A percentile compares a stretch with the other conserved stretches of the same genome.
These are phyloP conservation scores for Hypoxylon trugodes DNA, from an alignment of 495 filamentous ascomycete species.

Conservation along the genomic window DNA sequence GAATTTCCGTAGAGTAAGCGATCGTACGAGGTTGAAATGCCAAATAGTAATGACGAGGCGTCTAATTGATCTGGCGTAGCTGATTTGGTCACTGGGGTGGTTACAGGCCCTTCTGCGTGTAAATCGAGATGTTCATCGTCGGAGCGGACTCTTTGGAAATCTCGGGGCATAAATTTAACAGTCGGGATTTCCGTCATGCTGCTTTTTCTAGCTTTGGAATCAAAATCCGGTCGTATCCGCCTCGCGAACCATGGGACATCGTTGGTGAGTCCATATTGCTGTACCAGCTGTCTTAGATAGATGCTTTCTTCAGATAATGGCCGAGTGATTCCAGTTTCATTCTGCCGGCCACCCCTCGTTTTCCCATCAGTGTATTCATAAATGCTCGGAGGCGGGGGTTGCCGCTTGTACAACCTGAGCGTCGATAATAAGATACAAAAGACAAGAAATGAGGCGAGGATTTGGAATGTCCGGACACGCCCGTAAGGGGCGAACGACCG, in stretches of 20 bases:
- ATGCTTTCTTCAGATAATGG: conserved; percentile 25
- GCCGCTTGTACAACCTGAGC: conserved; percentile 19
- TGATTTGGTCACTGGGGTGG: conserved; percentile 26
- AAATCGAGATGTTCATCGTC: conserved; percentile 28
- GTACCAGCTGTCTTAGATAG: conserved; percentile 30
- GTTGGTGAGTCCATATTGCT: conserved; percentile 30
- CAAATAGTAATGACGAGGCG: conserved; percentile 65
- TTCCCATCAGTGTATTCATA: conserved; percentile 37
- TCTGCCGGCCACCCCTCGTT: conserved; percentile 24
- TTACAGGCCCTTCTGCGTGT: conserved; percentile 7
- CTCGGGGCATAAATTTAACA: conserved; percentile 21
- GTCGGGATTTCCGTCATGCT: conserved; percentile 25
- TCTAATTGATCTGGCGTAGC: conserved; percentile 42
- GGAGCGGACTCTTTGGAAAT: conserved; percentile 21
- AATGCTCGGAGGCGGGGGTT: conserved; percentile 15
- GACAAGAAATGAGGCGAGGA: conserved; percentile 13
- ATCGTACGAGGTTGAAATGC: conserved; percentile 63
- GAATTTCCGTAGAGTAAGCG: conserved; percentile 58
- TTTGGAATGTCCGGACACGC: conserved; percentile 1
- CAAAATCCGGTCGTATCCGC: conserved; percentile 12
- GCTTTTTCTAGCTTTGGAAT: conserved; percentile 21
- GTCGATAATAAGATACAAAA: conserved; percentile 23
- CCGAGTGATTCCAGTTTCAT: background rate
- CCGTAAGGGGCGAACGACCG: conserved; percentile 7
- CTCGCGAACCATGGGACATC: conserved; percentile 32